Evolutionary conservation across 106 monocot genomes (phyloP).

Genomic region (Dioscorea zingiberensis): DNA sequence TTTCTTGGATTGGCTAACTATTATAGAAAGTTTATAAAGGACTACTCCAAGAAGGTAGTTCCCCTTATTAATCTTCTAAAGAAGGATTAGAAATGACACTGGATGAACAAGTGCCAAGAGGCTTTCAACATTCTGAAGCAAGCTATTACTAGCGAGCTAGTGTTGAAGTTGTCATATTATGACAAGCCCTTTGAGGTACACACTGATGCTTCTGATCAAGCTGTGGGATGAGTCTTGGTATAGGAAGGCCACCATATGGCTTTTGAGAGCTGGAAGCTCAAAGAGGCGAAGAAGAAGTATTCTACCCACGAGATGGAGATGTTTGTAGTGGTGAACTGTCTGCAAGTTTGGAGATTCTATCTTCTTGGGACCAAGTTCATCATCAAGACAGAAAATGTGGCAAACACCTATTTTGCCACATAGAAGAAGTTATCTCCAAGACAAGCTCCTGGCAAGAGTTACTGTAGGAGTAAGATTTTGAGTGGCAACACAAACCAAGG

Average conservation of each 20-base stretch:
- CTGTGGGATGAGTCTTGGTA: background rate
- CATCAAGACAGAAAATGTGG: background rate
- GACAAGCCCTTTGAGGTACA: background rate
- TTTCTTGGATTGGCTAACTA: background rate
- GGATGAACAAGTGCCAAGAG: background rate
- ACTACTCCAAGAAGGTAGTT: background rate
- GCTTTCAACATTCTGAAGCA: background rate
- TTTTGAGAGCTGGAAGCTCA: constrained; percentile 5
- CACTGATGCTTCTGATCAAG: background rate
- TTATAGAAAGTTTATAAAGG: background rate
- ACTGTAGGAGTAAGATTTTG: background rate
- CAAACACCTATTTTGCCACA: background rate
- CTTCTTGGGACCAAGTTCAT: background rate
- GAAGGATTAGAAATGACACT: background rate
- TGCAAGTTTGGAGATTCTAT: background rate
- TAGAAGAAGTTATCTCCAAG: background rate
- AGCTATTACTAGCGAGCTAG: background rate
- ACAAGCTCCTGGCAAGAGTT: constrained; percentile 3
- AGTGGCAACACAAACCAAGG: background rate
- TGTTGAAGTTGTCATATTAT: background rate
- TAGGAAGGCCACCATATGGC: background rate
- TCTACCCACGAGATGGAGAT: background rate
- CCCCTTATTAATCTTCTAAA: background rate
- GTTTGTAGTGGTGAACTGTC: background rate
- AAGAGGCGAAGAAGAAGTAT: constrained; percentile 1